A percentile compares a stretch with the other conserved stretches of the same genome.
Evolutionary conservation across 208 protist species (phyloP).

Genomic region (Trypanosoma boissoni): DNA sequence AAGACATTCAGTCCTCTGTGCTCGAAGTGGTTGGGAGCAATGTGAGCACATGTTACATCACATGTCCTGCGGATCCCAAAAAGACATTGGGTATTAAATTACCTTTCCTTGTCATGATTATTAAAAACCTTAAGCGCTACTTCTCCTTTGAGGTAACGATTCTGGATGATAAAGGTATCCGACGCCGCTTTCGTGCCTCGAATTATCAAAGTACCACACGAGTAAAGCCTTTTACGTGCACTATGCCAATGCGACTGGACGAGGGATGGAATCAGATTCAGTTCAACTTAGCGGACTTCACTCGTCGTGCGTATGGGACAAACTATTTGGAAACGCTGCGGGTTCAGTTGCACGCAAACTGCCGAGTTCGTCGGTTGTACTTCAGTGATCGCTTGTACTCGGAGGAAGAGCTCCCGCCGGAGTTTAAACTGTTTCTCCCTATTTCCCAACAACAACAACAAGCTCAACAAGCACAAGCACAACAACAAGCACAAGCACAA

Average conservation of each 20-base stretch:
- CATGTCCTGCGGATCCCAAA: conserved; percentile 95
- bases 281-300: conserved; percentile 99
- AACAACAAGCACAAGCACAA: conserved; percentile 13
- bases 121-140: conserved; percentile 99
- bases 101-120: conserved; percentile 99
- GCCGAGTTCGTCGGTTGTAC: conserved; percentile 98
- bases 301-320: conserved; percentile 98
- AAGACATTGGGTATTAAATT: conserved; percentile 99
- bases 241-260: conserved; percentile 99
- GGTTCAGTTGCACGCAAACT: conserved; percentile 99
- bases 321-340: conserved; percentile 99
- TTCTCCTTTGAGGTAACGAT: conserved; percentile 99
- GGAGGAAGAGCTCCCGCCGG: conserved; percentile 98
- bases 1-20: conserved; percentile 98
- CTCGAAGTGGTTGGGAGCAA: conserved; percentile 99
- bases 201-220: conserved; percentile 99
- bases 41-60: conserved; percentile 98
- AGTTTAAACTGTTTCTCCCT: conserved; percentile 99
- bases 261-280: conserved; percentile 99
- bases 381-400: conserved; percentile 99
- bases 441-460: conserved; percentile 73
- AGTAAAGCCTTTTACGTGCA: conserved; percentile 99
- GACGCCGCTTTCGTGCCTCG: conserved; percentile 97
- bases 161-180: conserved; percentile 99
- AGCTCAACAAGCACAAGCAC: conserved; percentile 17